Percentiles rank a stretch among this genome's conserved stretches.
Evolutionary conservation across 495 filamentous ascomycete species (phyloP).

Genomic region (Daldinia grandis): DNA sequence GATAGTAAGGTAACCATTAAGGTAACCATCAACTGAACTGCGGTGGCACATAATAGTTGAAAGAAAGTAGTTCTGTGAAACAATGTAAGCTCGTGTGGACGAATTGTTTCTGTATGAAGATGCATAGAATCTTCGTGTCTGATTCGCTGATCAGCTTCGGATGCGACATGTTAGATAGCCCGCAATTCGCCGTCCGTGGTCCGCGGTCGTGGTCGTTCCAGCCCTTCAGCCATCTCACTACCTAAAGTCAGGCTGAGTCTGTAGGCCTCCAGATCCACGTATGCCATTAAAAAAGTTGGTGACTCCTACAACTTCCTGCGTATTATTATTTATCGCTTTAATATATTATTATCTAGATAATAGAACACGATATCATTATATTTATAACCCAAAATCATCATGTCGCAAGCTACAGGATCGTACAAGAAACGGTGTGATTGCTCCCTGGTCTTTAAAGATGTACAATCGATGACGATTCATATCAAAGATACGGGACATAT

Average conservation of each 20-base stretch:
- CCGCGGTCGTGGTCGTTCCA: background rate
- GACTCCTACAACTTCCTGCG: background rate
- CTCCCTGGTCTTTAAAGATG: slow-evolving; percentile 3
- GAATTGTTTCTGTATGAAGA: background rate
- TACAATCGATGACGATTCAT: background rate
- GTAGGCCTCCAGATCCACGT: slow-evolving; percentile 14
- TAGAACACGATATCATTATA: background rate
- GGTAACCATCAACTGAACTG: background rate
- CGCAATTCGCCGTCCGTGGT: background rate
- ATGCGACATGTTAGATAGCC: slow-evolving; percentile 19
- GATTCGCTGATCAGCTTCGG: slow-evolving; percentile 21
- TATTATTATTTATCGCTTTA: background rate
- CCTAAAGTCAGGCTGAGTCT: slow-evolving; percentile 18
- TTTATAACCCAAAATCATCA: background rate
- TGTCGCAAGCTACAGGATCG: background rate
- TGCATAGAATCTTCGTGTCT: slow-evolving; percentile 6
- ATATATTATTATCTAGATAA: background rate
- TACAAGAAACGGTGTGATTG: slow-evolving; percentile 21
- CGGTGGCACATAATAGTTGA: background rate
- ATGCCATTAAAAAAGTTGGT: background rate
- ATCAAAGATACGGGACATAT: slow-evolving; percentile 24
- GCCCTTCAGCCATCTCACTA: background rate
- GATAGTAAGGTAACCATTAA: background rate
- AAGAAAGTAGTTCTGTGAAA: background rate
- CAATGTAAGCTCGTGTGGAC: background rate